These are phyloP conservation scores for Kalaharituber pfeilii DNA, from an alignment of 2,329 filamentous ascomycete genomes.

Conservation along the genomic window DNA sequence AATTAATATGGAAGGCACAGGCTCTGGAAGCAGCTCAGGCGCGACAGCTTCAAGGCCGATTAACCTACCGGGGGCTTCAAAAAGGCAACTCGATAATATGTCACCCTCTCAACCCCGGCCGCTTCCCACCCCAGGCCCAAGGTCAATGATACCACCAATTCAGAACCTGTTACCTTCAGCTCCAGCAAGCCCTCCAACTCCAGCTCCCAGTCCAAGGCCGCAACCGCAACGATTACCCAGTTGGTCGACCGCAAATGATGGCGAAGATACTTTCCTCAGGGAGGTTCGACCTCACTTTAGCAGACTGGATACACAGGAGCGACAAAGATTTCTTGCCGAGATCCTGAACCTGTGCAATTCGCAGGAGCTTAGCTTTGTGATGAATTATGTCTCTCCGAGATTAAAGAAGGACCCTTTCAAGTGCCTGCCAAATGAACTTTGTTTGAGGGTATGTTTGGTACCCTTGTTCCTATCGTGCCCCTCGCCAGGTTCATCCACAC, in stretches of 20 bases:
- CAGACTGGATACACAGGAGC: slow-evolving; percentile 22
- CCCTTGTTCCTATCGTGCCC: neutral
- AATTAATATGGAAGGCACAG: neutral
- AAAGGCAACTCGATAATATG: neutral
- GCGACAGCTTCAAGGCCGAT: neutral
- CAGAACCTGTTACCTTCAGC: slow-evolving; percentile 23
- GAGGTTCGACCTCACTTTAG: slow-evolving; percentile 23
- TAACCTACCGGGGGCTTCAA: neutral
- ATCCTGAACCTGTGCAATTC: slow-evolving; percentile 88
- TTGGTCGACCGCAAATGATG: slow-evolving; percentile 23
- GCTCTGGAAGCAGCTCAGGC: neutral
- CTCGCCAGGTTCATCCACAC: too few relatives aligned
- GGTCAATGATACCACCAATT: slow-evolving; percentile 23
- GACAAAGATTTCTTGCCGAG: slow-evolving; percentile 44
- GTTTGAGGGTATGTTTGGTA: slow-evolving; percentile 50
- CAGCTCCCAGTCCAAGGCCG: slow-evolving; percentile 22
- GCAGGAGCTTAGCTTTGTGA: slow-evolving; percentile 86
- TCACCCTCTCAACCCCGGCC: slow-evolving; percentile 18
- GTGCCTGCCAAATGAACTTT: slow-evolving; percentile 79
- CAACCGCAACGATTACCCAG: slow-evolving; percentile 23
- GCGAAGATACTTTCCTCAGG: slow-evolving; percentile 23
- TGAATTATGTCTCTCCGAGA: slow-evolving; percentile 83
- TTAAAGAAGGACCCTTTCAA: slow-evolving; percentile 94
- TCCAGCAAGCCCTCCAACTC: slow-evolving; percentile 23
- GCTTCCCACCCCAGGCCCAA: slow-evolving; percentile 21